Percentiles rank a stretch among this genome's conserved stretches.
These are phyloP conservation scores for Paramecium sonneborni DNA, from an alignment of 73 alveolate genomes.

Conservation along the genomic window DNA sequence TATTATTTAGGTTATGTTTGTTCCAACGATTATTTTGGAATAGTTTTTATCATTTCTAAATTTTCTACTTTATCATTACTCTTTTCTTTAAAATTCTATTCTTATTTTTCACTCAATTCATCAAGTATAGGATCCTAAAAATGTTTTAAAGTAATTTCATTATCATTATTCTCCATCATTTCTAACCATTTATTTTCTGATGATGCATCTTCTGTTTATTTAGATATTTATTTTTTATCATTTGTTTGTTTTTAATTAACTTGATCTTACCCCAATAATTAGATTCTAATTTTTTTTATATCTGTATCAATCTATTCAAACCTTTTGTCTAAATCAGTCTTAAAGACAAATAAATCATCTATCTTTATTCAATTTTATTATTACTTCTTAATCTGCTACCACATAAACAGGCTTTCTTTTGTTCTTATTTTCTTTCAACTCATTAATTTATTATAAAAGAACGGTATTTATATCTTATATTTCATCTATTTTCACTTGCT, in stretches of 20 bases:
- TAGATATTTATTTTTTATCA: not conserved
- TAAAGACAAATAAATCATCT: conserved; percentile 38
- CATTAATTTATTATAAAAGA: not conserved
- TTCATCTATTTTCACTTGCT: conserved; percentile 6
- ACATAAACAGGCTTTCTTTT: conserved; percentile 40
- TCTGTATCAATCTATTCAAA: not conserved
- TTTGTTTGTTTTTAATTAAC: not conserved
- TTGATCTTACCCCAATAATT: not conserved
- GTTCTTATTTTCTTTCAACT: not conserved
- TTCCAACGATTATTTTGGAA: not conserved
- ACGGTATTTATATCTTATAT: not conserved
- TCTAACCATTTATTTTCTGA: not conserved
- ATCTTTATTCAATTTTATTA: not conserved
- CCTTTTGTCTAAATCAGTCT: conserved; percentile 36
- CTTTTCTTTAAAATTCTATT: not conserved
- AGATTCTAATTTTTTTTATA: not conserved
- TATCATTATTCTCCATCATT: conserved; percentile 30
- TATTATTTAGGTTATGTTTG: not conserved
- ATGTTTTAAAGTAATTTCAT: not conserved
- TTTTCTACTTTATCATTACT: not conserved
- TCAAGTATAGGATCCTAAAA: conserved; percentile 1
- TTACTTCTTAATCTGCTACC: conserved; percentile 48
- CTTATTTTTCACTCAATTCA: not conserved
- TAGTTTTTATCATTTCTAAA: not conserved
- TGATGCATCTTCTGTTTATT: not conserved